A percentile compares a stretch with the other conserved stretches of the same genome.
These are phyloP conservation scores for Hypoxylon fuscum DNA, from an alignment of 495 filamentous ascomycete species.

Conservation along the genomic window DNA sequence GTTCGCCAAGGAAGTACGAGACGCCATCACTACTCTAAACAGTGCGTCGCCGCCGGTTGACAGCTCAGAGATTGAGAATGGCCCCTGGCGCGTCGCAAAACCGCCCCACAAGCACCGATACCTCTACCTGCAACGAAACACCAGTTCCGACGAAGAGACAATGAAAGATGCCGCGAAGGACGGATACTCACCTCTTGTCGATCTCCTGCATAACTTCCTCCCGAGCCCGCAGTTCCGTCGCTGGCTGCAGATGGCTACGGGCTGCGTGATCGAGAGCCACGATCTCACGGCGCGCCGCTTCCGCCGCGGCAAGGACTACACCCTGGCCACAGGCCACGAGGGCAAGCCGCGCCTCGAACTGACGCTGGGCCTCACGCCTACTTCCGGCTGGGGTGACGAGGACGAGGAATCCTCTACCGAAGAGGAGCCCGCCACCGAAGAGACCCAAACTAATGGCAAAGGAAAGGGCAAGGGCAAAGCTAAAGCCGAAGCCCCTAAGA, in stretches of 20 bases:
- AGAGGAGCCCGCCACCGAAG: slow-evolving; percentile 43
- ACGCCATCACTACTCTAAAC: slow-evolving; percentile 74
- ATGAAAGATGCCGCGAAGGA: slow-evolving; percentile 19
- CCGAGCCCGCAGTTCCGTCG: slow-evolving; percentile 88
- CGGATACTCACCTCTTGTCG: slow-evolving; percentile 67
- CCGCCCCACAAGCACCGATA: slow-evolving; percentile 97
- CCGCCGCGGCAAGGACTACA: slow-evolving; percentile 87
- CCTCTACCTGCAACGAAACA: slow-evolving; percentile 72
- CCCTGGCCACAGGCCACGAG: slow-evolving; percentile 84
- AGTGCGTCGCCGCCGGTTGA: slow-evolving; percentile 53
- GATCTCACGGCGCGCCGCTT: slow-evolving; percentile 84
- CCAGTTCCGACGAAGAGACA: slow-evolving; percentile 1
- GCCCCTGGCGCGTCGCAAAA: slow-evolving; percentile 76
- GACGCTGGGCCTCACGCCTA: slow-evolving; percentile 84
- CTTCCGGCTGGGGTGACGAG: slow-evolving; percentile 80
- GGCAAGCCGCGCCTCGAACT: slow-evolving; percentile 87
- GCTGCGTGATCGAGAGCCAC: slow-evolving; percentile 69
- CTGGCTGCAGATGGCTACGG: slow-evolving; percentile 85
- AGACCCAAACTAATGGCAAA: slow-evolving; percentile 38
- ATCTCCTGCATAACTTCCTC: slow-evolving; percentile 79
- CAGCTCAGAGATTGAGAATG: slow-evolving; percentile 66
- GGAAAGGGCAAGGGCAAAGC: slow-evolving; percentile 36
- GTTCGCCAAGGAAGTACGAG: slow-evolving; percentile 73
- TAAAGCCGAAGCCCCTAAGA: slow-evolving; percentile 55
- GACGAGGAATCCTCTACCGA: slow-evolving; percentile 57